A percentile compares a stretch with the other conserved stretches of the same genome.
These are phyloP conservation scores for Bipolaris gigantea DNA, from an alignment of 2,329 filamentous ascomycete species.

Conservation along the genomic window DNA sequence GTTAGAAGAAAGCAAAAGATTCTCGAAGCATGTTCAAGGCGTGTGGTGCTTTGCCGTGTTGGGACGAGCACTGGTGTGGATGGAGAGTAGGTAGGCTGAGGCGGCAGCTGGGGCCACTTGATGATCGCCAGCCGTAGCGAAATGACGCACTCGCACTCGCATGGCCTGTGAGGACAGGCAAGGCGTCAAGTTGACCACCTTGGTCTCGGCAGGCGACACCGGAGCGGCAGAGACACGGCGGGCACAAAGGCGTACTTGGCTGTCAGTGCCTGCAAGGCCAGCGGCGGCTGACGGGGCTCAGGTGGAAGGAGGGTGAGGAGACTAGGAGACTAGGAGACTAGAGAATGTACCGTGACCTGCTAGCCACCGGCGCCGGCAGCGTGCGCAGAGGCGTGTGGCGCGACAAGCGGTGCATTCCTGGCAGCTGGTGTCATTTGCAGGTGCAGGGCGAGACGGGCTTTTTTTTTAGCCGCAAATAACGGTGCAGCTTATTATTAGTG, in stretches of 20 bases:
- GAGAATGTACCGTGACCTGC: conserved; percentile 3
- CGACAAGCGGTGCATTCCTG: conserved; percentile 6
- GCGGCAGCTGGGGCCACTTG: conserved; percentile 26
- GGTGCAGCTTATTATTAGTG: conserved; percentile 1
- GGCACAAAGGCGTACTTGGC: conserved; percentile 17
- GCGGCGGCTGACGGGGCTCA: conserved; percentile 15
- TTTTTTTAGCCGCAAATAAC: conserved; percentile 7
- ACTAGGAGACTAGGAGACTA: too few relatives aligned
- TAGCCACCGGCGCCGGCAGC: too few relatives aligned
- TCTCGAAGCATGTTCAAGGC: conserved; percentile 34
- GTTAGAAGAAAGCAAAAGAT: conserved; percentile 33
- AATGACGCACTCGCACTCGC: conserved; percentile 35
- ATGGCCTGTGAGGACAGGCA: conserved; percentile 15
- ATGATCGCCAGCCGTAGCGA: conserved; percentile 38
- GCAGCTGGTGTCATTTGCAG: conserved; percentile 6
- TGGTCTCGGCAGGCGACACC: conserved; percentile 38
- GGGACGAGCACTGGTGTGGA: conserved; percentile 14
- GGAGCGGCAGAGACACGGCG: conserved; percentile 15
- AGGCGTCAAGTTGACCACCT: conserved; percentile 25
- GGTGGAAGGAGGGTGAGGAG: too few relatives aligned
- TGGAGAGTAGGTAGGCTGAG: conserved; percentile 10
- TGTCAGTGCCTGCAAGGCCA: conserved; percentile 9
- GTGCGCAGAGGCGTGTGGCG: conserved; percentile 11
- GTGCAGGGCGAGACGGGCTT: conserved; percentile 4
- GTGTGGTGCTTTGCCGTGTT: conserved; percentile 27